Evolutionary conservation across 495 filamentous ascomycete genomes (phyloP), one percentile per base, ranked within the genome.

Genomic region (Neurospora sp.): DNA sequence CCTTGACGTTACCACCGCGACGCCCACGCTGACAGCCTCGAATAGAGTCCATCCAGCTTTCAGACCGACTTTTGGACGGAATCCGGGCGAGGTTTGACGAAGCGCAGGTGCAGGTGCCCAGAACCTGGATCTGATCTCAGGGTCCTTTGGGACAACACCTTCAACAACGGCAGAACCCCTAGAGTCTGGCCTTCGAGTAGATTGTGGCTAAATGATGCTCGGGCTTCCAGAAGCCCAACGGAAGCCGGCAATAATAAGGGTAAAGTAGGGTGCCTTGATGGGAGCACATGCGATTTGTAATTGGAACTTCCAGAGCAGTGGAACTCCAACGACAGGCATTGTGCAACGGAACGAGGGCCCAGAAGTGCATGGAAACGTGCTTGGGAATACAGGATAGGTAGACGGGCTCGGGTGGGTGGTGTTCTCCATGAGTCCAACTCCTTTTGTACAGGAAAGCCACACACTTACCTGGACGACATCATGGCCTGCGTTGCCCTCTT

Each of bases 401-500:
- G 54, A 54, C 72, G 46, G 54, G 54, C 14, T 66, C 27, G 54
- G 54, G 14, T 66, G 54, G 31, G 54, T 66, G 54, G 27, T 66
- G 12, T 9, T 37, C 27, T 66, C 31, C 54, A 62, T 62, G 54
- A 11, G 54, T 31, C 54, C 54, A 66, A 66, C 54, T 66, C 12
- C 54, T 66, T 66, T 9, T 69, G 69, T 49, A 72, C 41, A 72
- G 70, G 39, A 72, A 78, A 79, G 76, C 72, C 76, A 73, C 23
- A 42, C 73, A 85, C 84, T 77, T 86, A 89, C 87, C 82, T 89
- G 83, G 85, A 66, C 54, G 54, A 85, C 85, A 88, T 88, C 85
- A 89, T 85, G 73, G 84, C 84, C 75, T 88, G 86, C 44, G 87
- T 88, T 71, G 87, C 87, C 78, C 86, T 83, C 80, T 83, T 81